Conservation (phyloP, 208 protist genomes). For the Wallacemonas collosoma region DNA sequence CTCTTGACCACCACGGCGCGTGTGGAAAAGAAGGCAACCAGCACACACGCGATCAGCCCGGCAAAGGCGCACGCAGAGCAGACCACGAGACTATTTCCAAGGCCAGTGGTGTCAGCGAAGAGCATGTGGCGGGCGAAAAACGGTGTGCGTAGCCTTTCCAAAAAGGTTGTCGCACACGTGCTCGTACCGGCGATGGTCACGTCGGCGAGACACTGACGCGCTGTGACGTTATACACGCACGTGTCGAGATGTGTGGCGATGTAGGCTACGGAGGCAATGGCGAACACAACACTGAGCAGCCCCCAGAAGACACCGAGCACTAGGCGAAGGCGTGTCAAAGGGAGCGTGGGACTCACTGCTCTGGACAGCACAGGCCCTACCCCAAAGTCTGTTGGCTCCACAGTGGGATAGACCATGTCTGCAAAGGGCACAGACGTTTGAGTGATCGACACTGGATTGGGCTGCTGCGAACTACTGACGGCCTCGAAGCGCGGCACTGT, state of each 20-base stretch:
- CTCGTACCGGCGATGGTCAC: neutral
- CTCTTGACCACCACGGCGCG: slow-evolving; percentile 51
- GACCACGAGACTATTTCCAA: slow-evolving; percentile 49
- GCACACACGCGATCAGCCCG: slow-evolving; percentile 27
- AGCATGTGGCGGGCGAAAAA: slow-evolving; percentile 29
- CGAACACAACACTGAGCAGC: slow-evolving; percentile 40
- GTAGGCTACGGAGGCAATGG: slow-evolving; percentile 49
- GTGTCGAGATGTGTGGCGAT: slow-evolving; percentile 22
- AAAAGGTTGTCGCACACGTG: slow-evolving; percentile 15
- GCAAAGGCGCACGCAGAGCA: slow-evolving; percentile 46
- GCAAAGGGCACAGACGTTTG: slow-evolving; percentile 37
- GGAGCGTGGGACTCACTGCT: slow-evolving; percentile 36
- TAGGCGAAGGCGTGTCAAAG: slow-evolving; percentile 41
- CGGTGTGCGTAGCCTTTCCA: neutral
- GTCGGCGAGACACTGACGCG: slow-evolving; percentile 20
- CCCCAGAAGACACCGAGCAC: slow-evolving; percentile 41
- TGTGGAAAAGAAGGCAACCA: slow-evolving; percentile 59
- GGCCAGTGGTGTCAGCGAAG: slow-evolving; percentile 28
- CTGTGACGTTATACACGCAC: slow-evolving; percentile 26
- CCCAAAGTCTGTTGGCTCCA: slow-evolving; percentile 55
- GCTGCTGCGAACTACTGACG: neutral
- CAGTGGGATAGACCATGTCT: slow-evolving; percentile 63
- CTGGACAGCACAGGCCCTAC: slow-evolving; percentile 44
- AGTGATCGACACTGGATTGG: neutral
- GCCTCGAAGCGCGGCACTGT: neutral